Evolutionary conservation across 2,329 filamentous ascomycete genomes (phyloP).

Genomic region (Aplosporella prunicola): DNA sequence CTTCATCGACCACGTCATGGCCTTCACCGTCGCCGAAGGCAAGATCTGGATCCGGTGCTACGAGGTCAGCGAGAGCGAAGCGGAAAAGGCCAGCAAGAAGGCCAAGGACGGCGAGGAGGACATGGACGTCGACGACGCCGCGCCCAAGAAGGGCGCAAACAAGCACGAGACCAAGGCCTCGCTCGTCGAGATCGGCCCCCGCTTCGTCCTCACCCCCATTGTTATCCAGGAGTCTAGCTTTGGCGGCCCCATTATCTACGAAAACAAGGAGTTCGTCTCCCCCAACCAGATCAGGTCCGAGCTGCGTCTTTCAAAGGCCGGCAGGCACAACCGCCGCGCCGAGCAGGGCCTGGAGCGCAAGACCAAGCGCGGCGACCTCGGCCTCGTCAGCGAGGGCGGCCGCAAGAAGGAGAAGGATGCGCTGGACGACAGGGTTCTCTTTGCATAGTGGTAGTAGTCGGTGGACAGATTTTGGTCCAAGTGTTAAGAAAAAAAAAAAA

Average conservation of each 20-base stretch:
- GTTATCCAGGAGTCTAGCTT: slow-evolving; percentile 93
- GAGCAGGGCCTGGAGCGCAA: slow-evolving; percentile 65
- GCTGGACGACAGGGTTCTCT: slow-evolving; percentile 67
- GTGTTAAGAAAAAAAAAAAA: slow-evolving; percentile 2
- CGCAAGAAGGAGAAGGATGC: slow-evolving; percentile 54
- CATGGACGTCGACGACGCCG: slow-evolving; percentile 20
- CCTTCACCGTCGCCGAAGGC: slow-evolving; percentile 79
- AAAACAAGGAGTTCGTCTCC: slow-evolving; percentile 95
- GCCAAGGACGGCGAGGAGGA: slow-evolving; percentile 33
- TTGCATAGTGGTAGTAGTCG: slow-evolving; percentile 50
- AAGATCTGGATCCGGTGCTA: slow-evolving; percentile 97
- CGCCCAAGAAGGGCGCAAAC: slow-evolving; percentile 32
- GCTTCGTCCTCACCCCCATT: slow-evolving; percentile 88
- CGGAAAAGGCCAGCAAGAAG: slow-evolving; percentile 35
- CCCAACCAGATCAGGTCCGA: slow-evolving; percentile 91
- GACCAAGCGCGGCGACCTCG: slow-evolving; percentile 66
- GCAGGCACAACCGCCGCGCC: slow-evolving; percentile 64
- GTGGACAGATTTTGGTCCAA: too few relatives aligned
- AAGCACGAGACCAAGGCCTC: slow-evolving; percentile 64
- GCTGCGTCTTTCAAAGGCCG: slow-evolving; percentile 64
- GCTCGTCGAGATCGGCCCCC: slow-evolving; percentile 85
- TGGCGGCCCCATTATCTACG: slow-evolving; percentile 91
- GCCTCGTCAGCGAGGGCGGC: slow-evolving; percentile 59
- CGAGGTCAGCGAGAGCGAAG: slow-evolving; percentile 77
- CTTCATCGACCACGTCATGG: slow-evolving; percentile 91